These are phyloP conservation scores for Platanthera zijinensis DNA, from an alignment of 106 monocot genomes.

Conservation along the genomic window DNA sequence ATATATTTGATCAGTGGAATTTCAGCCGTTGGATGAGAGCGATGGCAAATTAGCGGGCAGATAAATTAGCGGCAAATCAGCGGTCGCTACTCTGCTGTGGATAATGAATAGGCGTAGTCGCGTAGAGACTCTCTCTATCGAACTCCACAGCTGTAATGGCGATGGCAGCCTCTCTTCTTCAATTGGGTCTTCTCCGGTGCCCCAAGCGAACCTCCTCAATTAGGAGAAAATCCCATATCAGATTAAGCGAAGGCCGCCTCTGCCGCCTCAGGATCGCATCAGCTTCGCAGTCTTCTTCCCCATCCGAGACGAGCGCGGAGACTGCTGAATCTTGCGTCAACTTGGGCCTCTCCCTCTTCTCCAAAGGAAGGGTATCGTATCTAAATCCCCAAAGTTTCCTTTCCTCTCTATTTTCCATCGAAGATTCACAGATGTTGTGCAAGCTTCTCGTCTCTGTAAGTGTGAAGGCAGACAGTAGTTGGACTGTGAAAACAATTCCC, in stretches of 20 bases:
- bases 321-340: conserved; percentile 88
- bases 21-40: no score
- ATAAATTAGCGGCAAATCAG: no score
- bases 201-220: conserved; percentile 8
- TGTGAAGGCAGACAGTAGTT: neutral
- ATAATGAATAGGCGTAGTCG: no score
- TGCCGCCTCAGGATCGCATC: conserved; percentile 17
- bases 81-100: no score
- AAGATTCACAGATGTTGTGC: neutral
- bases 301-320: conserved; percentile 12
- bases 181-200: conserved; percentile 11
- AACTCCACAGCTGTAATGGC: conserved; percentile 12
- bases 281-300: conserved; percentile 28
- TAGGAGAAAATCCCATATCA: conserved; percentile 3
- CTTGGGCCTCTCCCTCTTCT: conserved; percentile 78
- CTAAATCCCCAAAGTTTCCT: neutral
- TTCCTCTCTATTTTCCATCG: neutral
- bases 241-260: conserved; percentile 12
- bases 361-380: conserved; percentile 63
- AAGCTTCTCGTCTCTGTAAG: neutral
- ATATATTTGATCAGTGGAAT: no score
- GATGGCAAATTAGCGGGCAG: no score
- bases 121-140: neutral
- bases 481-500: neutral
- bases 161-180: conserved; percentile 16